These are phyloP conservation scores for Alternaria triticina DNA, from an alignment of 2,329 filamentous ascomycete species.

Conservation along the genomic window DNA sequence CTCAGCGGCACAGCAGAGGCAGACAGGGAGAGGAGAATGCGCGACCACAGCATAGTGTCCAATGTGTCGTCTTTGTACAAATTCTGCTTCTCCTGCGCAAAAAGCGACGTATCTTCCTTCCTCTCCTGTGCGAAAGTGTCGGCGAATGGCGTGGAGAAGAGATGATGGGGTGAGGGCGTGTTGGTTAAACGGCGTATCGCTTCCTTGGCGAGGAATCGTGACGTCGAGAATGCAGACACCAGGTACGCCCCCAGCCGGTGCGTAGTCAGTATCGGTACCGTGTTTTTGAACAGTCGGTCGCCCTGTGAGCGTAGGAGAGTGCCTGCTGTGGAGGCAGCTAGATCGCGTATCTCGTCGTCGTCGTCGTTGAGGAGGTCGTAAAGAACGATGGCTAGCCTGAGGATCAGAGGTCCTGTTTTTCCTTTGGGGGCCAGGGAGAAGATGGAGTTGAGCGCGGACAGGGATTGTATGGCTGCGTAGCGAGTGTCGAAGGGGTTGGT, in stretches of 20 bases:
- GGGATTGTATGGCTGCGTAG: conserved; percentile 63
- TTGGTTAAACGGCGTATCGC: conserved; percentile 50
- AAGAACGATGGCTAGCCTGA: conserved; percentile 54
- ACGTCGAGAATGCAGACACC: conserved; percentile 41
- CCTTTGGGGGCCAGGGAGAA: conserved; percentile 18
- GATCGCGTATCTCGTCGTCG: conserved; percentile 82
- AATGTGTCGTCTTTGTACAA: conserved; percentile 85
- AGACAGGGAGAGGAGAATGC: conserved; percentile 52
- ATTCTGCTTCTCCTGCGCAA: conserved; percentile 90
- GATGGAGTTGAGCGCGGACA: conserved; percentile 53
- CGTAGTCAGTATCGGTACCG: conserved; percentile 59
- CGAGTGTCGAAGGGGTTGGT: conserved; percentile 67
- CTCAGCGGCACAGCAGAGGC: conserved; percentile 12
- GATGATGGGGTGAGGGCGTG: conserved; percentile 6
- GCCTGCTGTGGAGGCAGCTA: conserved; percentile 61
- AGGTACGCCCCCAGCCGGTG: conserved; percentile 48
- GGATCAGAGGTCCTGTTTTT: conserved; percentile 19
- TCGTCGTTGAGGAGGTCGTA: conserved; percentile 71
- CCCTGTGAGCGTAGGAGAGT: conserved; percentile 51
- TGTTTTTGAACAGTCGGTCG: conserved; percentile 29
- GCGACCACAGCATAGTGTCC: conserved; percentile 74
- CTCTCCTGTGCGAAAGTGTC: conserved; percentile 39
- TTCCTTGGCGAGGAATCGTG: conserved; percentile 42
- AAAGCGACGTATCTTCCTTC: conserved; percentile 70
- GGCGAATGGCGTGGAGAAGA: conserved; percentile 17